A percentile compares a stretch with the other conserved stretches of the same genome.
These are phyloP conservation scores for Clavaria fumosa DNA, from an alignment of 768 basidiomycete genomes.

Conservation along the genomic window DNA sequence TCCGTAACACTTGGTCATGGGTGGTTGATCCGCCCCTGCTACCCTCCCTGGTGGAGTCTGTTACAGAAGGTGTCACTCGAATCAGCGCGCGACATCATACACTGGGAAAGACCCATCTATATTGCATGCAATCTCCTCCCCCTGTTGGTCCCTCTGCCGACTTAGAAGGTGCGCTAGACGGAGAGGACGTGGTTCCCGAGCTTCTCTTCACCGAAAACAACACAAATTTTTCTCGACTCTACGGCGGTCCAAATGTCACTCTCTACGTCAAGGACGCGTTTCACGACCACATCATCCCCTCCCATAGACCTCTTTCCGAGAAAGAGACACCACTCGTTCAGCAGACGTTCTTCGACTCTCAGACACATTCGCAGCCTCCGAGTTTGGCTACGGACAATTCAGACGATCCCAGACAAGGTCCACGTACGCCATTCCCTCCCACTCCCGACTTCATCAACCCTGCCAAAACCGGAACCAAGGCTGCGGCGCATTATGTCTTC, in stretches of 20 bases:
- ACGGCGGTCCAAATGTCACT: conserved; percentile 72
- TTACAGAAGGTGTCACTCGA: conserved; percentile 36
- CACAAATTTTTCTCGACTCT: conserved; percentile 86
- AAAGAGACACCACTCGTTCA: conserved; percentile 24
- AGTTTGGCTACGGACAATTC: conserved; percentile 32
- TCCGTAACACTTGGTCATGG: conserved; percentile 99
- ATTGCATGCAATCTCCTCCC: conserved; percentile 84
- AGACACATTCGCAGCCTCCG: no score
- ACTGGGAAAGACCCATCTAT: conserved; percentile 66
- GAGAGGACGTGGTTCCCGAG: conserved; percentile 63
- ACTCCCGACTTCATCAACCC: conserved; percentile 66
- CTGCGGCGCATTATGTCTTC: conserved; percentile 85
- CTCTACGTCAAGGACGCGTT: conserved; percentile 92
- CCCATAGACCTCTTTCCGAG: conserved; percentile 51
- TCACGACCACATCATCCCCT: conserved; percentile 90
- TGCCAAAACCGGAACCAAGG: conserved; percentile 76
- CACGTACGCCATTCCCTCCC: conserved; percentile 43
- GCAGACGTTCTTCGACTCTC: no score
- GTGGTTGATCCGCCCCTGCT: conserved; percentile 46
- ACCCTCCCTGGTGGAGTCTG: conserved; percentile 43
- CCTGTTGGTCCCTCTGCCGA: conserved; percentile 64
- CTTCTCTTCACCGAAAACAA: conserved; percentile 95
- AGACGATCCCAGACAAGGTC: conserved; percentile 31
- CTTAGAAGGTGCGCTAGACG: conserved; percentile 45
- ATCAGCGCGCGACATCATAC: conserved; percentile 60